Evolutionary conservation across 352 stramenopile genomes (phyloP).

Genomic region (Thraustochytrium sp.): DNA sequence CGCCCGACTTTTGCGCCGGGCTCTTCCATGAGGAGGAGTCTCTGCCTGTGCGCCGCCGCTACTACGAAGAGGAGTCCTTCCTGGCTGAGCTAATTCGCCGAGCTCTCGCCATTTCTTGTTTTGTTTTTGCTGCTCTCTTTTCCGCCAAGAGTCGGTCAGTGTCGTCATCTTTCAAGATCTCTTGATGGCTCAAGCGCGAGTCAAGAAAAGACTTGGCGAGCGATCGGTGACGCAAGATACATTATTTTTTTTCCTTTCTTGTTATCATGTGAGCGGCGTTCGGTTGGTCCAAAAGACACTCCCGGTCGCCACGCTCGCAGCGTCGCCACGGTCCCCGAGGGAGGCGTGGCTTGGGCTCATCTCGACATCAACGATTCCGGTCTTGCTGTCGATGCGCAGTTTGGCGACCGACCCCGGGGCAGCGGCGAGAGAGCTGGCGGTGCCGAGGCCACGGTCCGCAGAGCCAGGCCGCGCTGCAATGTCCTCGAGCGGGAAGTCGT

Average conservation of each 20-base stretch:
- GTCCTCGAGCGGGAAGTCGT: too few species aligned
- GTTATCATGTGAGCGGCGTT: not conserved
- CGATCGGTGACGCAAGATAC: not conserved
- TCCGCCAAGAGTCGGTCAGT: too few species aligned
- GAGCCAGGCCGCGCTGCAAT: too few species aligned
- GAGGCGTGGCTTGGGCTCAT: not conserved
- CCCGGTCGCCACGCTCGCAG: not conserved
- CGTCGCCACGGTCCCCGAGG: not conserved
- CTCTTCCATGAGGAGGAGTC: too few species aligned
- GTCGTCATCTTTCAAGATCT: not conserved
- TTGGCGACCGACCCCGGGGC: not conserved
- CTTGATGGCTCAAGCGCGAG: not conserved
- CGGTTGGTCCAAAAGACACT: conserved; percentile 8
- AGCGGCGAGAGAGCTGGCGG: too few species aligned
- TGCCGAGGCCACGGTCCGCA: too few species aligned
- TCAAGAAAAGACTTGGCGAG: not conserved
- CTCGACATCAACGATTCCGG: not conserved
- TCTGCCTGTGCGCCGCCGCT: too few species aligned
- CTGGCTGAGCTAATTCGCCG: too few species aligned
- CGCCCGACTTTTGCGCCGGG: too few species aligned
- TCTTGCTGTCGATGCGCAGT: not conserved
- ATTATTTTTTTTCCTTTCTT: not conserved
- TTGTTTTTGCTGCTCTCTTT: too few species aligned
- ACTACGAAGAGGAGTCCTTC: too few species aligned
- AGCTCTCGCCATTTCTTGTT: too few species aligned